phyloP scores from a whole-genome alignment of 1,139 yeast genomes.

The Pichia sp. region DNA sequence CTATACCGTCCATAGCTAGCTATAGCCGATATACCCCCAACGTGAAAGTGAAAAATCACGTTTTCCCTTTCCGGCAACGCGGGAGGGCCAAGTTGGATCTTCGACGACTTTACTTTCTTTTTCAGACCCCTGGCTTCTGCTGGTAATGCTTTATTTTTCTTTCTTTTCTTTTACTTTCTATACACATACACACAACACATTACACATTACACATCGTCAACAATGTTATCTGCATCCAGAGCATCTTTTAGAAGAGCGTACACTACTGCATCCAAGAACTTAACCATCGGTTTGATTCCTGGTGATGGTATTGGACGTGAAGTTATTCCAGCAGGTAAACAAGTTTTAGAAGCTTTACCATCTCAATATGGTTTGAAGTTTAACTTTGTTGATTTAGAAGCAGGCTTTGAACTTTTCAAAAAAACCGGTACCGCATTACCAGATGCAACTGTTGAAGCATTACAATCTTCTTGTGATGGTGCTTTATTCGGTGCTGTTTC shows the following conservation, averaged over 20 bases:
- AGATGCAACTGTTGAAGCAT: constrained; percentile 77
- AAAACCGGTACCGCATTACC: constrained; percentile 94
- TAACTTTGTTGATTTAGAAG: constrained; percentile 80
- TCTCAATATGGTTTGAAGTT: constrained; percentile 68
- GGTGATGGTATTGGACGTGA: constrained; percentile 99
- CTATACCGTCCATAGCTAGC: no score
- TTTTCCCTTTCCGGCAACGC: no score
- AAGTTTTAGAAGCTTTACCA: constrained; percentile 77
- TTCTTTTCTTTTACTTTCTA: background rate
- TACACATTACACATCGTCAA: no score
- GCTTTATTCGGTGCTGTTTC: constrained; percentile 97
- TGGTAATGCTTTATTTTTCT: no score
- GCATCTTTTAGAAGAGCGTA: constrained; percentile 29
- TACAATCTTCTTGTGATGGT: constrained; percentile 84
- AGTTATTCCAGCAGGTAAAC: constrained; percentile 92
- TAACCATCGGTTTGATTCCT: constrained; percentile 63
- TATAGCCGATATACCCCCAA: no score
- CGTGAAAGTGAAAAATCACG: no score
- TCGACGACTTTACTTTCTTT: no score
- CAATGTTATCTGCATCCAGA: constrained; percentile 17
- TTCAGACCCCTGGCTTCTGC: no score
- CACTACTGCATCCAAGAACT: constrained; percentile 30
- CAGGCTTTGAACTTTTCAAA: constrained; percentile 91
- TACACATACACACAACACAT: background rate
- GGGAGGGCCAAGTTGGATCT: no score